Evolutionary conservation across 495 filamentous ascomycete genomes (phyloP).

Genomic region (Neurospora sp.): DNA sequence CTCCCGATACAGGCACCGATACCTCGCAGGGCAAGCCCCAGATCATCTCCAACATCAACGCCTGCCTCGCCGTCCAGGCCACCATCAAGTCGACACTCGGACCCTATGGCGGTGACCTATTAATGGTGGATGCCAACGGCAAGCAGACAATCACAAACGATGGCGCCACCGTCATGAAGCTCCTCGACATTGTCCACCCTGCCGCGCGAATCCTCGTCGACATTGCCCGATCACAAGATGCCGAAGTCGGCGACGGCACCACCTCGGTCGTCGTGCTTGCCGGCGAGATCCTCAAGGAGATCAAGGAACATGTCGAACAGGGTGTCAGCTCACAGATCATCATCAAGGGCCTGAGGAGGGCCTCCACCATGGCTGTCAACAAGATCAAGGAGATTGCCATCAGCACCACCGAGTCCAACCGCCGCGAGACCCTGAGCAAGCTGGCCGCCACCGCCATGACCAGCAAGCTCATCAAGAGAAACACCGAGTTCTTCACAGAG

Average conservation of each 20-base stretch:
- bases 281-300: slow-evolving; percentile 92
- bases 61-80: slow-evolving; percentile 91
- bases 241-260: slow-evolving; percentile 95
- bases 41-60: slow-evolving; percentile 97
- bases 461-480: slow-evolving; percentile 97
- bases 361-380: slow-evolving; percentile 87
- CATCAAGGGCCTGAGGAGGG: slow-evolving; percentile 88
- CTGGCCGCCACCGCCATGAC: slow-evolving; percentile 98
- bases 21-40: slow-evolving; percentile 94
- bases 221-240: slow-evolving; percentile 97
- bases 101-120: slow-evolving; percentile 93
- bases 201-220: slow-evolving; percentile 96
- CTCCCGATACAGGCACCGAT: slow-evolving; percentile 68
- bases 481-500: slow-evolving; percentile 94
- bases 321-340: slow-evolving; percentile 96
- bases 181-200: slow-evolving; percentile 96
- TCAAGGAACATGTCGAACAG: slow-evolving; percentile 89
- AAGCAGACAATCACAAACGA: slow-evolving; percentile 97
- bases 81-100: slow-evolving; percentile 92
- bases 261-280: slow-evolving; percentile 94
- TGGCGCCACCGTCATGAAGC: slow-evolving; percentile 97
- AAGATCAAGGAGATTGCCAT: slow-evolving; percentile 97
- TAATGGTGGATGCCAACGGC: slow-evolving; percentile 93
- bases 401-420: slow-evolving; percentile 73
- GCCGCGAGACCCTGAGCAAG: slow-evolving; percentile 80